phyloP scores from a whole-genome alignment of 2,329 filamentous ascomycete species.

The Lasiodiplodia citricola region DNA sequence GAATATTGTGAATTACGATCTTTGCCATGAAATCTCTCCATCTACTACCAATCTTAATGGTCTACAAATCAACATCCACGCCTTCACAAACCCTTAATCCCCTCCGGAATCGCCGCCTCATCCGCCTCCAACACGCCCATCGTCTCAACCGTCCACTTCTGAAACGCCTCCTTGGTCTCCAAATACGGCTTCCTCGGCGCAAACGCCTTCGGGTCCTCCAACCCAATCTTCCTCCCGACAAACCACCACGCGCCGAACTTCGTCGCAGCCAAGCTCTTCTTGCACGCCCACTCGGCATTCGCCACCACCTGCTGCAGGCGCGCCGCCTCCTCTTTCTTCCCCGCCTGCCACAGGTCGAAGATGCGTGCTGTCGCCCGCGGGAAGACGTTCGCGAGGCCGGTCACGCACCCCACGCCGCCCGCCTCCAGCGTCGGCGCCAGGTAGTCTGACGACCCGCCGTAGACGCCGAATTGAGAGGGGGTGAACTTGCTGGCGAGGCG shows the following conservation, averaged over 20 bases:
- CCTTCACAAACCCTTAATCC: not conserved
- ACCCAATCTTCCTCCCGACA: conserved; percentile 46
- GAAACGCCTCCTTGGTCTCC: conserved; percentile 44
- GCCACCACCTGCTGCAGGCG: conserved; percentile 52
- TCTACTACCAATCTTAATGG: too few species aligned
- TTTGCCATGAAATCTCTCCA: too few species aligned
- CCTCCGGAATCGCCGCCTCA: conserved; percentile 1
- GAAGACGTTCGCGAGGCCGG: conserved; percentile 53
- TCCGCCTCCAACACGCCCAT: conserved; percentile 44
- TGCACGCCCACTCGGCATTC: conserved; percentile 58
- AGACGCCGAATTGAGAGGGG: conserved; percentile 64
- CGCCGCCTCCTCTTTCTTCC: conserved; percentile 46
- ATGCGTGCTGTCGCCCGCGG: conserved; percentile 44
- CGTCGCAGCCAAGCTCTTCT: conserved; percentile 54
- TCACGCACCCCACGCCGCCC: conserved; percentile 57
- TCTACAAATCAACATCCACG: too few species aligned
- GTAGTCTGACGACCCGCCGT: conserved; percentile 72
- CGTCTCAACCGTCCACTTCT: conserved; percentile 52
- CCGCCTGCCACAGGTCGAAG: conserved; percentile 50
- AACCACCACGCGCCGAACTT: conserved; percentile 55
- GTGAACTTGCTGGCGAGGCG: conserved; percentile 59
- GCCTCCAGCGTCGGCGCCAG: conserved; percentile 57
- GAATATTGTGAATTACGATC: too few species aligned
- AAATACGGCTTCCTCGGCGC: conserved; percentile 53
- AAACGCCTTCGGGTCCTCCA: conserved; percentile 45